phyloP scores from a whole-genome alignment of 345 rosid species.

The Balakata baccata region DNA sequence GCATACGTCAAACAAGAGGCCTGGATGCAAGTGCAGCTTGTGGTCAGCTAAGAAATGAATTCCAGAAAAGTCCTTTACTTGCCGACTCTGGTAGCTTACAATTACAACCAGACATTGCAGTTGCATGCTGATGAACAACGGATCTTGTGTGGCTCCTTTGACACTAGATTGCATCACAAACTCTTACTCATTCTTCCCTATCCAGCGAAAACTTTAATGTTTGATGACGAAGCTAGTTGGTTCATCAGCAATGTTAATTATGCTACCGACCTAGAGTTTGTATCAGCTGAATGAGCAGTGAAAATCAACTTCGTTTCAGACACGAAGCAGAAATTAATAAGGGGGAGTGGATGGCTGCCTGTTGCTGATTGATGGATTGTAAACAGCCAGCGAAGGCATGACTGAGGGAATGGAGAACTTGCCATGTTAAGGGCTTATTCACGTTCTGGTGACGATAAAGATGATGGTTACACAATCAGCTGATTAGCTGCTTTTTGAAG shows the following conservation, averaged over 20 bases:
- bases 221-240: not conserved
- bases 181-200: not conserved
- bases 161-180: no score
- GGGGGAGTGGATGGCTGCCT: not conserved
- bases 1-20: conserved; percentile 82
- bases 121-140: conserved; percentile 28
- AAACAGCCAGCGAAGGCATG: not conserved
- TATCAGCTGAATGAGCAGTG: not conserved
- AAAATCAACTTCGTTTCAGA: not conserved
- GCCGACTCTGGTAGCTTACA: conserved; percentile 29
- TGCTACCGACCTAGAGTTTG: not conserved
- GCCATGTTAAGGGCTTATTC: not conserved
- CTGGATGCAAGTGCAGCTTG: conserved; percentile 97
- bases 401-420: not conserved
- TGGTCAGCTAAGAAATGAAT: conserved; percentile 91
- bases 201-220: not conserved
- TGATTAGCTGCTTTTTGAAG: not conserved
- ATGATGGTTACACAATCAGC: not conserved
- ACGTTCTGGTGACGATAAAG: not conserved
- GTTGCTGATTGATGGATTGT: not conserved
- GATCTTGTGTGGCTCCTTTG: not conserved
- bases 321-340: not conserved
- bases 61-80: conserved; percentile 77
- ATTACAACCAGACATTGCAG: conserved; percentile 46
- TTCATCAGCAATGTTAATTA: not conserved